Percentiles rank a stretch among this genome's conserved stretches.
Evolutionary conservation across 768 basidiomycete genomes (phyloP).

Genomic region (Cubamyces lactineus): DNA sequence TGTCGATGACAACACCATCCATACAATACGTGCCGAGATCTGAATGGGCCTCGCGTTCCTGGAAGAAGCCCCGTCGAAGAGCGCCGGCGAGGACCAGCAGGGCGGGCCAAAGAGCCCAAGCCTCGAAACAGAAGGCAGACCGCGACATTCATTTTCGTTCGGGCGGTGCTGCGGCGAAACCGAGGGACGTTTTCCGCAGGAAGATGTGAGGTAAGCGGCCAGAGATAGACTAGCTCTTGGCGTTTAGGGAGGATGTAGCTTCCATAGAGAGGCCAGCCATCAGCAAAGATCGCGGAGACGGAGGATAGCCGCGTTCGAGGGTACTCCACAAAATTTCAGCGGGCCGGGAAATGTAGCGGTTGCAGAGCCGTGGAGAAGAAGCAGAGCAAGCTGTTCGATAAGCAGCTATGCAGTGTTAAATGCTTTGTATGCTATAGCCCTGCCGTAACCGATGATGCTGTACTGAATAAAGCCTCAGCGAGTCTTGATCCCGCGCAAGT

Average conservation of each 20-base stretch:
- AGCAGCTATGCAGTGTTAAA: no score
- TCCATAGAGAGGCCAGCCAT: no score
- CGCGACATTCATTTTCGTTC: no score
- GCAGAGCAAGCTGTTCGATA: background rate
- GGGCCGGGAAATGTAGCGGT: background rate
- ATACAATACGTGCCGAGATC: constrained; percentile 5
- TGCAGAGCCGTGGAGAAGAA: background rate
- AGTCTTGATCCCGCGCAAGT: no score
- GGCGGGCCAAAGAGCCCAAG: background rate
- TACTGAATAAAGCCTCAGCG: background rate
- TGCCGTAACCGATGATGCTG: no score
- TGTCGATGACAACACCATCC: background rate
- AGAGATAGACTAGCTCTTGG: no score
- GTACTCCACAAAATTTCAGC: background rate
- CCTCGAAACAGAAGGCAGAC: background rate
- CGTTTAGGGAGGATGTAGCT: no score
- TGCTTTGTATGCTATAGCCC: no score
- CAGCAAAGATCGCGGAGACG: no score
- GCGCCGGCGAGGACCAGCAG: background rate
- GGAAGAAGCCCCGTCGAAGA: background rate
- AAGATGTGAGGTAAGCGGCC: no score
- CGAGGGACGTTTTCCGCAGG: no score
- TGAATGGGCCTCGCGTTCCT: background rate
- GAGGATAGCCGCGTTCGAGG: background rate
- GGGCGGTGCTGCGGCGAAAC: constrained; percentile 2